phyloP scores from a whole-genome alignment of 83 land plant genomes.

The Diphasiastrum complanatum region DNA sequence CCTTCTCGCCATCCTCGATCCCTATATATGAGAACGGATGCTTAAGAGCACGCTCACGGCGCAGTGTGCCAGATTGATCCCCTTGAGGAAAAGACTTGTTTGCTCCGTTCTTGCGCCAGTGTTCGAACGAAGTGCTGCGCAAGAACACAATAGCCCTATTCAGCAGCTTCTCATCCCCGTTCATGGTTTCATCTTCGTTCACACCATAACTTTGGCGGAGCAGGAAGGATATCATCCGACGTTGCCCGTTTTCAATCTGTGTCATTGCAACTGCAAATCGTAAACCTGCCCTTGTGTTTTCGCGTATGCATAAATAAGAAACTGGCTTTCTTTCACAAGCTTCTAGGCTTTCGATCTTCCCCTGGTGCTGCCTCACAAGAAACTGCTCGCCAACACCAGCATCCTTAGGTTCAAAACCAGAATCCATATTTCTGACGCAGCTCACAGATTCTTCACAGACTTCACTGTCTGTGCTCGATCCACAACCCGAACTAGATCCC shows the following conservation, averaged over 20 bases:
- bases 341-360: neutral
- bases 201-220: neutral
- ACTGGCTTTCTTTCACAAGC: too few species aligned
- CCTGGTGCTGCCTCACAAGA: neutral
- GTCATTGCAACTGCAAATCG: neutral
- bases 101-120: slow-evolving; percentile 24
- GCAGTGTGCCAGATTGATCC: neutral
- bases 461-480: neutral
- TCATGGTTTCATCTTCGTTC: neutral
- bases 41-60: slow-evolving; percentile 24
- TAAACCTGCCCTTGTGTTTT: neutral
- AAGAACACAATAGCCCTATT: slow-evolving; percentile 22
- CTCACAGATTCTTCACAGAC: neutral
- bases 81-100: slow-evolving; percentile 5
- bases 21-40: slow-evolving; percentile 21
- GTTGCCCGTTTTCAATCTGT: neutral
- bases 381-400: too few species aligned
- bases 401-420: too few species aligned
- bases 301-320: slow-evolving; percentile 1
- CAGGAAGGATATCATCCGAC: slow-evolving; percentile 1
- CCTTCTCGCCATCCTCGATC: slow-evolving; percentile 28
- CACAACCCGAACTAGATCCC: neutral
- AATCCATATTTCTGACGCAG: neutral
- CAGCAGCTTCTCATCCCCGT: slow-evolving; percentile 14
- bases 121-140: slow-evolving; percentile 24